phyloP scores from a whole-genome alignment of 2,329 filamentous ascomycete genomes.

The Aspergillus hortae region DNA sequence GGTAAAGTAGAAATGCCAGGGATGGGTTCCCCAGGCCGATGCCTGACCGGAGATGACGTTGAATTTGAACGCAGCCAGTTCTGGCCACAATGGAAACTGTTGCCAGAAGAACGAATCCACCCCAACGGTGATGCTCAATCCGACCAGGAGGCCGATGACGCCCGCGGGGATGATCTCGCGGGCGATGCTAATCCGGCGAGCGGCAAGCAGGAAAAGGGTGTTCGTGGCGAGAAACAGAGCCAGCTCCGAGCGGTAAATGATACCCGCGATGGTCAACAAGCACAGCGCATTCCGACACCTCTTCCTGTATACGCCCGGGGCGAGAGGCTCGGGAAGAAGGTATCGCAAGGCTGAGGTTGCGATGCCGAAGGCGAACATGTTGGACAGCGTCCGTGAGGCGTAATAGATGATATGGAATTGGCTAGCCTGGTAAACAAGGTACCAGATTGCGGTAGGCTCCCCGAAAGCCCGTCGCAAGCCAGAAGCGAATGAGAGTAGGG shows the following conservation, averaged over 20 bases:
- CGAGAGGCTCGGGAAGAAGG: slow-evolving; percentile 45
- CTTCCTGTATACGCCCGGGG: slow-evolving; percentile 28
- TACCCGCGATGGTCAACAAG: slow-evolving; percentile 73
- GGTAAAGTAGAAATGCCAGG: slow-evolving; percentile 81
- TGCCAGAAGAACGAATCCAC: slow-evolving; percentile 97
- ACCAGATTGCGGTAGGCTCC: slow-evolving; percentile 69
- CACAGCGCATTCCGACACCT: slow-evolving; percentile 65
- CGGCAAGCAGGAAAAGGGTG: slow-evolving; percentile 60
- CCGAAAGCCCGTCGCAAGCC: slow-evolving; percentile 68
- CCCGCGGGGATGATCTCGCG: slow-evolving; percentile 62
- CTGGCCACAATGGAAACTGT: slow-evolving; percentile 73
- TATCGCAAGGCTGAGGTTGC: slow-evolving; percentile 43
- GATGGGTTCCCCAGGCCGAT: slow-evolving; percentile 80
- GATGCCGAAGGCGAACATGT: slow-evolving; percentile 91
- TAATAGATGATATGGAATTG: slow-evolving; percentile 96
- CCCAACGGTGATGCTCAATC: slow-evolving; percentile 66
- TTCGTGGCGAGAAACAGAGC: slow-evolving; percentile 73
- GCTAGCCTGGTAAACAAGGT: slow-evolving; percentile 68
- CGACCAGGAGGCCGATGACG: slow-evolving; percentile 59
- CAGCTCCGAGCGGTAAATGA: slow-evolving; percentile 86
- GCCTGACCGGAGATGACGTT: slow-evolving; percentile 83
- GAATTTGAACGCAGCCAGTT: slow-evolving; percentile 83
- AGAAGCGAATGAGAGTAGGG: slow-evolving; percentile 63
- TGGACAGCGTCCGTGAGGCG: slow-evolving; percentile 84
- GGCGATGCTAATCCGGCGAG: slow-evolving; percentile 52